Percentiles rank a stretch among this genome's conserved stretches.
Evolutionary conservation across 2,329 filamentous ascomycete genomes (phyloP).

Genomic region (Sclerotinia borealis): DNA sequence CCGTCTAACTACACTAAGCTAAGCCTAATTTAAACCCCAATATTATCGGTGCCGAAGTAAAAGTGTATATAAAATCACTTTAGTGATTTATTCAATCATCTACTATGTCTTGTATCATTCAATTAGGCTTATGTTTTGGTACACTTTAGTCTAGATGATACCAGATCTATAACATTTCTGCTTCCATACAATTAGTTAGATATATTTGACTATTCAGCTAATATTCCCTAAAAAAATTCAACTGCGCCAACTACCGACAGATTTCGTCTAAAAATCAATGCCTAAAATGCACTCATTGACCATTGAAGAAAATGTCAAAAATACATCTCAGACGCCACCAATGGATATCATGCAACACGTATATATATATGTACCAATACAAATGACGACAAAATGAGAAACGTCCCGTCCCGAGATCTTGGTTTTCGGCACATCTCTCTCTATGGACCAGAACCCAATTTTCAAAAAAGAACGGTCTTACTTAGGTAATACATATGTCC

Average conservation of each 20-base stretch:
- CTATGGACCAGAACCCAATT: background rate
- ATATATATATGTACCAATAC: background rate
- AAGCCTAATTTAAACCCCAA: no score
- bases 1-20: no score
- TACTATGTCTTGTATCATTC: no score
- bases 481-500: background rate
- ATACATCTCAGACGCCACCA: background rate
- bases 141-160: no score
- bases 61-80: no score
- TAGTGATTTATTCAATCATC: no score
- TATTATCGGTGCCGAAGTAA: no score
- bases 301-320: background rate
- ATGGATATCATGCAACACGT: slow-evolving; percentile 3
- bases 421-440: slow-evolving; percentile 10
- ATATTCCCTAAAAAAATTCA: background rate
- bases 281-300: background rate
- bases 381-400: background rate
- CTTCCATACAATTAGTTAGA: background rate
- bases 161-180: background rate
- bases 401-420: slow-evolving; percentile 10
- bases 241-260: background rate
- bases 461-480: background rate
- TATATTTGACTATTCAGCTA: background rate
- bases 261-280: background rate
- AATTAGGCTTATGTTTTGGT: no score